Percentiles rank a stretch among this genome's conserved stretches.
Evolutionary conservation across 2,329 filamentous ascomycete genomes (phyloP).

Genomic region (Cladophialophora bantiana): DNA sequence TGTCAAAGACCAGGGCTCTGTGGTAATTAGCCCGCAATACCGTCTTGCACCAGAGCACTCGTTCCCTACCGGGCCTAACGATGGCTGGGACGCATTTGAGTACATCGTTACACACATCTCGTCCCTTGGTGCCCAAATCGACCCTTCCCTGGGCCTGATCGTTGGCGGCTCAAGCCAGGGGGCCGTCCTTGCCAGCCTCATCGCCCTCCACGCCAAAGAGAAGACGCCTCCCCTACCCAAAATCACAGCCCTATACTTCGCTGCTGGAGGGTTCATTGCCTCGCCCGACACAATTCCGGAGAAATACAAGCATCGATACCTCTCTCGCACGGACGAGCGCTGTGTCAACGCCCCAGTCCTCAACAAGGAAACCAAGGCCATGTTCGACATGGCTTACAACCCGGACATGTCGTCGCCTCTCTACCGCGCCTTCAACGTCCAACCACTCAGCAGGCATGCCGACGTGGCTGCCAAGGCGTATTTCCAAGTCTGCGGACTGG

Average conservation of each 20-base stretch:
- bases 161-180: slow-evolving; percentile 58
- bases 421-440: slow-evolving; percentile 18
- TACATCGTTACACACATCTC: slow-evolving; percentile 50
- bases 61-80: slow-evolving; percentile 54
- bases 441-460: slow-evolving; percentile 42
- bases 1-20: slow-evolving; percentile 33
- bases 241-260: slow-evolving; percentile 55
- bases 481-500: slow-evolving; percentile 59
- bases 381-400: slow-evolving; percentile 32
- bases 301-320: slow-evolving; percentile 48
- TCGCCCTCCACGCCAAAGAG: slow-evolving; percentile 51
- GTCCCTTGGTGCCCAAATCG: slow-evolving; percentile 45
- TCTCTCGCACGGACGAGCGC: slow-evolving; percentile 53
- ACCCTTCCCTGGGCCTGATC: slow-evolving; percentile 54
- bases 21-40: slow-evolving; percentile 40
- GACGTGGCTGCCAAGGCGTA: slow-evolving; percentile 54
- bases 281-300: slow-evolving; percentile 44
- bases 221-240: slow-evolving; percentile 47
- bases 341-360: slow-evolving; percentile 46
- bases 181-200: slow-evolving; percentile 48
- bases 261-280: slow-evolving; percentile 41
- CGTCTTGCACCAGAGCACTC: slow-evolving; percentile 56
- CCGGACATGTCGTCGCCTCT: slow-evolving; percentile 17
- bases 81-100: slow-evolving; percentile 55
- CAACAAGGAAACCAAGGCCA: slow-evolving; percentile 31